Evolutionary conservation across 306 rosid species (phyloP), one percentile per base, ranked within the genome.

Genomic region (Casuarina cunninghamiana): DNA sequence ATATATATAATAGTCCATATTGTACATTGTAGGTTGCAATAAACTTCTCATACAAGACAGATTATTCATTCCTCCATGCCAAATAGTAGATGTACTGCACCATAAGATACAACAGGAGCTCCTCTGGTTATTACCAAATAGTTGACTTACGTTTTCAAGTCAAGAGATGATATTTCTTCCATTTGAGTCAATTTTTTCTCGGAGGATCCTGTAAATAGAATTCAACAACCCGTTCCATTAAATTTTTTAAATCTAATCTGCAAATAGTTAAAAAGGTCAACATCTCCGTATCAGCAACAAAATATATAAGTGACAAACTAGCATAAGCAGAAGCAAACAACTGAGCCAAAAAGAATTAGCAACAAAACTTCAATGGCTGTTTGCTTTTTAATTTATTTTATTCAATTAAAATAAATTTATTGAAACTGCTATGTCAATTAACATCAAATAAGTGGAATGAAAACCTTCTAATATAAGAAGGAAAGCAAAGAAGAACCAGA

Each of bases 101-200:
- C 61, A 58, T n/a, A 73, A 63, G 70, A 46, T 42, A 55, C 16
- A 60, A 73, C 16, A 77, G 71, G 66, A 57, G 41, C 69, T 48
- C 48, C 76, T 68, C 50, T 57, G 82, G 66, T 21, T 55, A 79
- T 57, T 53, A 75, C 71, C 54, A 68, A 37, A 76, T 60, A 67
- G 81, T 53, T 61, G 44, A 75, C 97, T 87, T 85, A 96, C 99
- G 97, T 87, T 91, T 91, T 96, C 86, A 93, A 85, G 90, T 93
- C 97, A 50, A 96, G 88, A 77, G 94, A 86, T 37, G 99, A 76
- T 49, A 93, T 86, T 54, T 93, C 99, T 68, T 90, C 97, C 63
- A 93, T 82, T 63, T 93, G 62, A 79, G 87, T 84, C 79, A 84
- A 46, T 75, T 82, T 90, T 81, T 87, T 93, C 78, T 93, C 99